Evolutionary conservation across 768 basidiomycete genomes (phyloP), one percentile per base, ranked within the genome.

Genomic region (Hydnum rufescens): DNA sequence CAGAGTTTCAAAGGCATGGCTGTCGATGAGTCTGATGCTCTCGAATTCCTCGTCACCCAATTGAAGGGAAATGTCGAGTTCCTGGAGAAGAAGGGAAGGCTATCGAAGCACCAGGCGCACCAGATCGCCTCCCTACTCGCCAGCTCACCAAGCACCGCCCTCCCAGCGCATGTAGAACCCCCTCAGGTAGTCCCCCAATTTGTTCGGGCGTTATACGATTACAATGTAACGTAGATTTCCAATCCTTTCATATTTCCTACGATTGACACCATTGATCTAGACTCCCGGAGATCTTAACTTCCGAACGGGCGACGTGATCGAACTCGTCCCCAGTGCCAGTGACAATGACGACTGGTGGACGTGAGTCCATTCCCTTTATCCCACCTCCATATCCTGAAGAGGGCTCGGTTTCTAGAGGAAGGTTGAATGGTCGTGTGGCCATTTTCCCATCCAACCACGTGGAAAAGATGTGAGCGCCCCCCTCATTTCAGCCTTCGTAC

Each of bases 281-380:
- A 26, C 13, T 28, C 44, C 44, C 13, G 49, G 49, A 50, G 88
- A 93, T 61, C 70, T 93, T 4, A 74, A 77, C 1, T 89, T 93
- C 70, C 62, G 67, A 26, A 64, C 73, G 0, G 88, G 85, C 3
- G 88, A 90, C 60, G 68, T 76, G 43, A 74, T 93, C 54, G 82
- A 85, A 53, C 71, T 93, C 53, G 63, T 83, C 39, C 44, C 44
- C 44, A 26, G 44, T 8, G 74, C 80, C 54, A 83, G 89, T 61
- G 81, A 76, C 43, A 87, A 89, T 54, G 69, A 69, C 2, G 88
- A 90, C 63, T 90, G 88, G 88, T 93, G 85, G 86, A 75, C 72
- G 4, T 87, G 88, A 73, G 78, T 52, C 87, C 80, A 3, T 70
- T 89, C 32, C 85, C 90, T 69, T 88, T 87, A 0, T 72, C 80